Percentiles rank a stretch among this genome's conserved stretches.
These are phyloP conservation scores for Cercospora sp. DNA, from an alignment of 2,329 filamentous ascomycete species.

Conservation along the genomic window DNA sequence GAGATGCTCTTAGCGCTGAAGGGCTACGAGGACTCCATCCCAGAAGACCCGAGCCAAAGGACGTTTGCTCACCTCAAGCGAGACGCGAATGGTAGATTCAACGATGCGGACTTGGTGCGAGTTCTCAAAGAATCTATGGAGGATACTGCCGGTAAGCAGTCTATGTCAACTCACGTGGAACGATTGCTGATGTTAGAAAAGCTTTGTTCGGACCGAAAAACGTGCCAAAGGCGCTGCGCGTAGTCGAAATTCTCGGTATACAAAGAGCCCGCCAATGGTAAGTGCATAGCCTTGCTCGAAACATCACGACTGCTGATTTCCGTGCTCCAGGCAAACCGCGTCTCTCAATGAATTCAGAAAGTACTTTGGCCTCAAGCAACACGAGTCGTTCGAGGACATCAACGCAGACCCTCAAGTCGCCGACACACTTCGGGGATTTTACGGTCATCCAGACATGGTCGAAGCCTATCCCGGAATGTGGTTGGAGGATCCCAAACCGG, in stretches of 20 bases:
- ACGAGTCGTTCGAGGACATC: slow-evolving; percentile 79
- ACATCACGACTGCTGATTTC: neutral
- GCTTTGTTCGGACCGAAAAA: slow-evolving; percentile 60
- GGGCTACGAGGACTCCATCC: slow-evolving; percentile 34
- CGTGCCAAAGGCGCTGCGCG: slow-evolving; percentile 70
- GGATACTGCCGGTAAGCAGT: slow-evolving; percentile 51
- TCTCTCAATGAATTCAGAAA: slow-evolving; percentile 80
- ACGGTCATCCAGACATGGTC: slow-evolving; percentile 76
- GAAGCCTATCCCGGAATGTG: slow-evolving; percentile 80
- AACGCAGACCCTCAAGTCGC: slow-evolving; percentile 73
- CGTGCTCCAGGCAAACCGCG: neutral
- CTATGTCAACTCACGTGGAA: slow-evolving; percentile 21
- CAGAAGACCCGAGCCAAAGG: slow-evolving; percentile 37
- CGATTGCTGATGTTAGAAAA: neutral
- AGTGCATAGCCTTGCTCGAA: slow-evolving; percentile 52
- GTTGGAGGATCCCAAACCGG: slow-evolving; percentile 71
- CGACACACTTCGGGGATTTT: slow-evolving; percentile 61
- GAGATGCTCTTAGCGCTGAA: slow-evolving; percentile 31
- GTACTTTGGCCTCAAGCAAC: slow-evolving; percentile 74
- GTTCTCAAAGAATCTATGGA: slow-evolving; percentile 57
- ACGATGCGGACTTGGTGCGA: slow-evolving; percentile 56
- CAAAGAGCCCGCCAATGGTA: slow-evolving; percentile 76
- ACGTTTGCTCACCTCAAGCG: slow-evolving; percentile 43
- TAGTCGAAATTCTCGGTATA: slow-evolving; percentile 79
- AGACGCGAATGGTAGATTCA: slow-evolving; percentile 51